Evolutionary conservation across 139 green algal genomes (phyloP), one percentile per base, ranked within the genome.

Genomic region (Chlorella sp.): DNA sequence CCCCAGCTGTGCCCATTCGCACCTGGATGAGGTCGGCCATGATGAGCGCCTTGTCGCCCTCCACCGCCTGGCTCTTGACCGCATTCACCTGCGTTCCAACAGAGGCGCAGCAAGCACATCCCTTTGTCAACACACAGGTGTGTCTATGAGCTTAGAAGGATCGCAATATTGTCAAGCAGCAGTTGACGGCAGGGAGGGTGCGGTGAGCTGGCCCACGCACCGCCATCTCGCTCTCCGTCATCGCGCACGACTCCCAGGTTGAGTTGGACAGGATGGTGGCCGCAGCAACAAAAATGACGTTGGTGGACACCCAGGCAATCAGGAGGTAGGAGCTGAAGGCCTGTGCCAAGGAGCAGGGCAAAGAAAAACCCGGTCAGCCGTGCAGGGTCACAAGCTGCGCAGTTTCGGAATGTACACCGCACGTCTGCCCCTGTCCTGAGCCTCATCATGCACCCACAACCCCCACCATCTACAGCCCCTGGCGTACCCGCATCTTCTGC

Each of bases 31-130:
- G 81, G 67, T 90, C 82, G 7, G 86, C 86, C 54, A 90, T 87
- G 65, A 77, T 74, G 22, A 90, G 73, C 67, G 86, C 86, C 75
- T 90, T 90, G 82, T 87, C 65, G 32, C 81, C 80, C 36, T 90
- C 86, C 54, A 81, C 60, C 40, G 81, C 74, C 81, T 90, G 86
- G 68, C 58, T 73, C 76, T 82, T 82, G 20, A 82, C 43, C 38
- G 76, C 76, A 30, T 82, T 82, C 76, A 82, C 51, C 51, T 60
- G 51, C 51, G 16, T 11, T 20, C 13, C 51, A n/a, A 16, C 51
- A 60, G 22, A 16, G 51, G 46, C 13, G 51, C 24, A 26, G 51
- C 51, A 60, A 2, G 51, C 51, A 60, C 51, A 60, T 2, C 51
- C 51, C 51, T 60, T 16, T 26, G 24, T 16, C 51, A 60, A 2